Conservation (phyloP, 139 green algal species). For the Desmodesmus armatus region DNA sequence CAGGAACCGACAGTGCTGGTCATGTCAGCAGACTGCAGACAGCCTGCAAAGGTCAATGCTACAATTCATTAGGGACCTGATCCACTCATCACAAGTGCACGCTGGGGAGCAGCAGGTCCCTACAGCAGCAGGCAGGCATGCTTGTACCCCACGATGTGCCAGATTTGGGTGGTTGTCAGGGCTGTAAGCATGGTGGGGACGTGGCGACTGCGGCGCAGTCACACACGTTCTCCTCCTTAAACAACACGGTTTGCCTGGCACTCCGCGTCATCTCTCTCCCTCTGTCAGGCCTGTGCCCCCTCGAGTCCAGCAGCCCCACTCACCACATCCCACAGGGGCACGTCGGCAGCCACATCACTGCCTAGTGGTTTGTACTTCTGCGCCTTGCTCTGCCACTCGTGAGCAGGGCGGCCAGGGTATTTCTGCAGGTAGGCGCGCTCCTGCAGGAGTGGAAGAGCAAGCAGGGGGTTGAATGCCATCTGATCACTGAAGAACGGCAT, state of each 20-base stretch:
- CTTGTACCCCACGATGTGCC: neutral
- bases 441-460: neutral
- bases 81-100: neutral
- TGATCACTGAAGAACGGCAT: neutral
- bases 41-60: neutral
- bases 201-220: neutral
- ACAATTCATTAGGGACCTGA: neutral
- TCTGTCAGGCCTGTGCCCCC: neutral
- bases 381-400: conserved; percentile 58
- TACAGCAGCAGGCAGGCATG: neutral
- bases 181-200: neutral
- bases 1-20: neutral
- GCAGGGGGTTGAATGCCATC: too few species aligned
- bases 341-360: conserved; percentile 19
- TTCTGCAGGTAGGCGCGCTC: conserved; percentile 56
- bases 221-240: neutral
- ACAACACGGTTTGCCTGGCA: too few species aligned
- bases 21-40: neutral
- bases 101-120: neutral
- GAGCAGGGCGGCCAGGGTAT: conserved; percentile 50
- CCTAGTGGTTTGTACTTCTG: conserved; percentile 63
- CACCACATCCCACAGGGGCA: conserved; percentile 63
- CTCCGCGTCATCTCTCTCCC: neutral
- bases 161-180: neutral
- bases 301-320: neutral